phyloP scores from a whole-genome alignment of 805 yeast genomes.

The Helenozyma baotianmanensis region DNA sequence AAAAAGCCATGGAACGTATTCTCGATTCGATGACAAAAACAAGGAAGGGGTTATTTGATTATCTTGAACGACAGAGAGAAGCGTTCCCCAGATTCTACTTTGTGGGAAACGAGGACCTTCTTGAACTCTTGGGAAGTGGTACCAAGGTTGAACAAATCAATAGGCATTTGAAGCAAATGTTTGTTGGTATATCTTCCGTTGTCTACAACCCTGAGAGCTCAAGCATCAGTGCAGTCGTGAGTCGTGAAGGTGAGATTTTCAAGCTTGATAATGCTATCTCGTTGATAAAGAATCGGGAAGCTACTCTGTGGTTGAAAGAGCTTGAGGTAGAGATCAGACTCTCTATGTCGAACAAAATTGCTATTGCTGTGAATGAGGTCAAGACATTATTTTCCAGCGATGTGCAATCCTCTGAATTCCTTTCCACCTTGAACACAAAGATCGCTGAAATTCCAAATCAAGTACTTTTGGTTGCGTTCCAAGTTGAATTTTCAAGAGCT shows the following conservation, averaged over 20 bases:
- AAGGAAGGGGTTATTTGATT: conserved; percentile 66
- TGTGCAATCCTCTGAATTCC: background rate
- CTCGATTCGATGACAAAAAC: conserved; percentile 55
- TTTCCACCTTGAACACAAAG: too few relatives aligned
- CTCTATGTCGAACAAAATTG: conserved; percentile 40
- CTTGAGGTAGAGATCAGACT: conserved; percentile 52
- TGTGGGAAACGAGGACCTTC: conserved; percentile 83
- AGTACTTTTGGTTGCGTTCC: conserved; percentile 48
- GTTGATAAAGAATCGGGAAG: conserved; percentile 33
- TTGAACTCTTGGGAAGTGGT: conserved; percentile 74
- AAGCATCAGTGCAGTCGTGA: conserved; percentile 43
- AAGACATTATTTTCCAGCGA: conserved; percentile 1
- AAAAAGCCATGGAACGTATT: conserved; percentile 42
- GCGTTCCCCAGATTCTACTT: conserved; percentile 79
- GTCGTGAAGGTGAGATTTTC: conserved; percentile 65
- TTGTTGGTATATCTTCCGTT: conserved; percentile 54
- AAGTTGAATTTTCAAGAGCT: conserved; percentile 49
- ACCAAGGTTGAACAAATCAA: conserved; percentile 44
- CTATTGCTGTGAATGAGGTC: conserved; percentile 22
- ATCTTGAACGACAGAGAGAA: conserved; percentile 74
- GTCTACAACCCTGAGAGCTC: conserved; percentile 27
- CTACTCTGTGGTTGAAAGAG: conserved; percentile 58
- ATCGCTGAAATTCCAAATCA: conserved; percentile 63
- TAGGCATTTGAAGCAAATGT: conserved; percentile 66
- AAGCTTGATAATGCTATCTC: conserved; percentile 40